Evolutionary conservation across 768 basidiomycete species (phyloP).

Genomic region (Naganishia friedmannii): DNA sequence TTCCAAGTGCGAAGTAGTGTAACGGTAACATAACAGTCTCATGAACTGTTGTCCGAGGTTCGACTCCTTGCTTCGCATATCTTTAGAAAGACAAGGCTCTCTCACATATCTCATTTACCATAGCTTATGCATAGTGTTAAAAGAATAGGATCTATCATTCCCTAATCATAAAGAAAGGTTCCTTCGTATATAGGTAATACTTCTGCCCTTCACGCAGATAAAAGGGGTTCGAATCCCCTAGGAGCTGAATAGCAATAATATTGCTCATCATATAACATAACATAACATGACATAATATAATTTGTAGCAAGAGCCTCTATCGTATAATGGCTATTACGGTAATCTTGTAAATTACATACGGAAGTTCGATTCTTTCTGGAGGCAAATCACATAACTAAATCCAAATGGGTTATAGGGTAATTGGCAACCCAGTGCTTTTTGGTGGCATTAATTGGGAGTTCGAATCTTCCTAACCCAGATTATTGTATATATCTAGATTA

Average conservation of each 20-base stretch:
- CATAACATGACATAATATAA: no score
- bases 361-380: conserved; percentile 2
- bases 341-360: conserved; percentile 2
- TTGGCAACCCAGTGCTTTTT: conserved; percentile 24
- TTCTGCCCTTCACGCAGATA: conserved; percentile 1
- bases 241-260: neutral
- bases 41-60: conserved; percentile 19
- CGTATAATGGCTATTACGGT: conserved; percentile 2
- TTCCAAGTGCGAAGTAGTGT: conserved; percentile 25
- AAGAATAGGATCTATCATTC: neutral
- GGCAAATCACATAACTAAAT: neutral
- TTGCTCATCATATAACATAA: no score
- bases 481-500: no score
- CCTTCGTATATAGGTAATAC: conserved; percentile 2
- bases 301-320: neutral
- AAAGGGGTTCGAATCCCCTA: conserved; percentile 1
- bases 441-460: conserved; percentile 15
- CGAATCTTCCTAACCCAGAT: conserved; percentile 24
- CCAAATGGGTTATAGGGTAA: conserved; percentile 21
- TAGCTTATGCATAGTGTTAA: neutral
- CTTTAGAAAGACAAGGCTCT: no score
- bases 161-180: neutral
- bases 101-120: neutral
- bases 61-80: conserved; percentile 21
- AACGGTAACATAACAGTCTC: conserved; percentile 24